These are phyloP conservation scores for Oryza glaberrima DNA, from an alignment of 176 grass and related monocot species.

Conservation along the genomic window DNA sequence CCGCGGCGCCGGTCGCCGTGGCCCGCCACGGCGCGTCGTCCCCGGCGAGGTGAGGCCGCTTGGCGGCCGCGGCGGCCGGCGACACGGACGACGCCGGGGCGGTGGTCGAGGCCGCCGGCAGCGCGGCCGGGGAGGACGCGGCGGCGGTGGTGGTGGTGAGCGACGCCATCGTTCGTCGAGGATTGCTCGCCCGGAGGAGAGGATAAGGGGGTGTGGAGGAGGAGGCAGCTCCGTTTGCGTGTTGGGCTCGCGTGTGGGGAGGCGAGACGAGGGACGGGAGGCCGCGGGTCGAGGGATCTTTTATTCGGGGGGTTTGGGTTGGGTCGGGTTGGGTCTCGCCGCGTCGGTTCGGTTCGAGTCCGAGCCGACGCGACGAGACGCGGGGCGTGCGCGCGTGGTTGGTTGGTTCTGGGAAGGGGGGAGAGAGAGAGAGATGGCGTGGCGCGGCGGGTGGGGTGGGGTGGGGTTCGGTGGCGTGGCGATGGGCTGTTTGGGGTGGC, in stretches of 20 bases:
- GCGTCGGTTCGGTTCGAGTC: background rate
- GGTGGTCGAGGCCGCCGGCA: constrained; percentile 48
- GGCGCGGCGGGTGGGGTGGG: too few relatives aligned
- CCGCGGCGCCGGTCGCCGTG: constrained; percentile 44
- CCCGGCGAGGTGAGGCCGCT: constrained; percentile 68
- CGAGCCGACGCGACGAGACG: background rate
- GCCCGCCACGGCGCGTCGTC: constrained; percentile 94
- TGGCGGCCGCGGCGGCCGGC: constrained; percentile 39
- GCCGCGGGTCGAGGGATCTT: background rate
- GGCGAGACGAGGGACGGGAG: constrained; percentile 36
- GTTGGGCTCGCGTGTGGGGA: constrained; percentile 42
- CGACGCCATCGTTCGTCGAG: constrained; percentile 49
- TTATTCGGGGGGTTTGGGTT: background rate
- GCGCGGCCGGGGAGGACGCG: constrained; percentile 44
- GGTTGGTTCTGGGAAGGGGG: constrained; percentile 23
- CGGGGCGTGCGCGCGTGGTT: background rate
- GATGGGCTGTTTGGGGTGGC: background rate
- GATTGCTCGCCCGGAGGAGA: background rate
- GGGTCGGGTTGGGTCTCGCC: background rate
- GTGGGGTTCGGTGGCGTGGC: too few relatives aligned
- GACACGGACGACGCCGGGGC: constrained; percentile 42
- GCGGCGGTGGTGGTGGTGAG: constrained; percentile 52
- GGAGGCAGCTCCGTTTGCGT: constrained; percentile 34
- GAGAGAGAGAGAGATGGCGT: background rate
- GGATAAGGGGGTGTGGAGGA: constrained; percentile 15